Conservation (phyloP, 2,329 filamentous ascomycete genomes). For the Monosporascus sp. region DNA sequence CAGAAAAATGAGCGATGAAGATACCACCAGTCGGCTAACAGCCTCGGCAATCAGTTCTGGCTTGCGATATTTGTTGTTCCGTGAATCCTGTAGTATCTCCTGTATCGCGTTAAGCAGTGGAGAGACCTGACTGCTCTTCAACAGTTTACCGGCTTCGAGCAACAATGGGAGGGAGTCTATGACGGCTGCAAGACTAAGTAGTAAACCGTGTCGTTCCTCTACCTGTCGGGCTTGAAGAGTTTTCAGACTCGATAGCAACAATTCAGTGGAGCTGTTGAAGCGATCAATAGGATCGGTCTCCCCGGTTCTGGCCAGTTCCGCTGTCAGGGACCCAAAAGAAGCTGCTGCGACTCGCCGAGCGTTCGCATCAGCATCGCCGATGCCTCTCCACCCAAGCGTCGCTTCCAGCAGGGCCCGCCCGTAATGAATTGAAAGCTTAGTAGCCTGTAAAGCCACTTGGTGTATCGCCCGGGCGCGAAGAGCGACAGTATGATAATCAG, state of each 20-base stretch:
- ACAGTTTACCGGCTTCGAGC: constrained; percentile 3
- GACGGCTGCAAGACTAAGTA: constrained; percentile 57
- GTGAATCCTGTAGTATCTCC: constrained; percentile 36
- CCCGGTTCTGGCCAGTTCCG: constrained; percentile 29
- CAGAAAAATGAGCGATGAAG: constrained; percentile 44
- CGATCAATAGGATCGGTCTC: constrained; percentile 16
- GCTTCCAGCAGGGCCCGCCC: constrained; percentile 65
- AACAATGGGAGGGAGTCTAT: constrained; percentile 42
- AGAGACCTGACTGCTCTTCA: constrained; percentile 12
- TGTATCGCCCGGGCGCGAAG: constrained; percentile 77
- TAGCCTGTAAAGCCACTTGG: constrained; percentile 66
- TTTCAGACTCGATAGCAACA: constrained; percentile 40
- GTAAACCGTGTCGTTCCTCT: constrained; percentile 64
- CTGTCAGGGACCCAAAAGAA: constrained; percentile 59
- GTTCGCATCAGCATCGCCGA: constrained; percentile 70
- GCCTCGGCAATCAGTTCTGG: constrained; percentile 63
- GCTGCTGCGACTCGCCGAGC: constrained; percentile 68
- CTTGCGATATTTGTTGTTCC: constrained; percentile 44
- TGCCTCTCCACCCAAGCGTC: constrained; percentile 78
- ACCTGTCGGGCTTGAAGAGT: constrained; percentile 52
- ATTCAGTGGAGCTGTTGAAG: constrained; percentile 31
- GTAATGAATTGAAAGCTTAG: constrained; percentile 62
- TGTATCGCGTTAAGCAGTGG: constrained; percentile 23
- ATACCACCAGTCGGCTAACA: constrained; percentile 51
- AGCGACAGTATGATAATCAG: constrained; percentile 92